Conservation (phyloP, 1,139 yeast genomes). For the Sugiyamaella pinicola region DNA sequence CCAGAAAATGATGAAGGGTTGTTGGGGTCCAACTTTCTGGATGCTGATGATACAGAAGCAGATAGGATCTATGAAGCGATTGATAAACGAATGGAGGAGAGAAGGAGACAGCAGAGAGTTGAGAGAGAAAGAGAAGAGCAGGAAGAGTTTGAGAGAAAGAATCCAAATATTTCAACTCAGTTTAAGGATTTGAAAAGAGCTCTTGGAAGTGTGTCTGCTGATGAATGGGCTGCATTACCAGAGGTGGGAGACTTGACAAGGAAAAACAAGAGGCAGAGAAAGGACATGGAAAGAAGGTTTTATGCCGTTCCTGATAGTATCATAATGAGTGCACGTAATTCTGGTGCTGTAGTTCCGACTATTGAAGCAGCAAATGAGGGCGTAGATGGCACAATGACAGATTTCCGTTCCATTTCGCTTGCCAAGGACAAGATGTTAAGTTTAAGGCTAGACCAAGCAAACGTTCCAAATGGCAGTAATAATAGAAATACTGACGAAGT, state of each 20-base stretch:
- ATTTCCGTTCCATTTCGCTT: conserved; percentile 53
- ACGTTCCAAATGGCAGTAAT: conserved; percentile 17
- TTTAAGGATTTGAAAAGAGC: conserved; percentile 66
- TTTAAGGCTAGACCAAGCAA: conserved; percentile 49
- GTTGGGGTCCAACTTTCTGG: conserved; percentile 33
- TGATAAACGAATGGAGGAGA: conserved; percentile 56
- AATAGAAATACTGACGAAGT: neutral
- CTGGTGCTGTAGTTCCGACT: conserved; percentile 41
- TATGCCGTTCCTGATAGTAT: conserved; percentile 85
- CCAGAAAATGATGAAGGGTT: conserved; percentile 48
- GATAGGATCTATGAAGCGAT: conserved; percentile 66
- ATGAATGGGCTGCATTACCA: conserved; percentile 82
- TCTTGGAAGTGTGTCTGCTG: conserved; percentile 59
- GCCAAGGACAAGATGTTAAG: conserved; percentile 58
- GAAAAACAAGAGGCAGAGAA: conserved; percentile 69
- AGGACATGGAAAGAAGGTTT: conserved; percentile 63
- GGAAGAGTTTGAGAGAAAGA: conserved; percentile 33
- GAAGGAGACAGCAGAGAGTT: conserved; percentile 44
- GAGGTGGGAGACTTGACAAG: conserved; percentile 88
- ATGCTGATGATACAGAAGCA: conserved; percentile 69
- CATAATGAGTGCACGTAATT: conserved; percentile 43
- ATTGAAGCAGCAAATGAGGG: conserved; percentile 42
- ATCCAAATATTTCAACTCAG: conserved; percentile 46
- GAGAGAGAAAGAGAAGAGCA: conserved; percentile 39
- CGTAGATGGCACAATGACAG: conserved; percentile 43